Evolutionary conservation across 2,329 filamentous ascomycete genomes (phyloP).

Genomic region (Graphilbum ipis-grandicollis): DNA sequence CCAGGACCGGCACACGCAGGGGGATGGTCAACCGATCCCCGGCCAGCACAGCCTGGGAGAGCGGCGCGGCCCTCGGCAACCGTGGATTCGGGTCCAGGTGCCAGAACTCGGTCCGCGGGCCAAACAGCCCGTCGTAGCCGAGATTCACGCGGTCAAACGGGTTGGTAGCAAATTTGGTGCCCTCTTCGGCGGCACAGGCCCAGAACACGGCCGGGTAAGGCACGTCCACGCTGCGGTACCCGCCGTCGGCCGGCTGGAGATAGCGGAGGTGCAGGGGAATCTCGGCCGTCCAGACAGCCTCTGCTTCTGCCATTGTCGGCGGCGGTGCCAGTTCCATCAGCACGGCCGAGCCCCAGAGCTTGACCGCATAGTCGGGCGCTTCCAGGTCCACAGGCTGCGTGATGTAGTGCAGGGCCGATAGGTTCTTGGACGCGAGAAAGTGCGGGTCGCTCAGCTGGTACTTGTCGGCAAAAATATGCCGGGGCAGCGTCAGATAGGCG

Average conservation of each 20-base stretch:
- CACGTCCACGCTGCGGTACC: slow-evolving; percentile 37
- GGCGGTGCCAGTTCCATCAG: slow-evolving; percentile 52
- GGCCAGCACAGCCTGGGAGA: not conserved
- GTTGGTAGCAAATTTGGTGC: slow-evolving; percentile 51
- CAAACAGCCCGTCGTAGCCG: slow-evolving; percentile 75
- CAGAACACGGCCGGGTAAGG: slow-evolving; percentile 81
- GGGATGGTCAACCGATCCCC: slow-evolving; percentile 27
- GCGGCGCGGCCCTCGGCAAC: not conserved
- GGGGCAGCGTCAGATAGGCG: slow-evolving; percentile 69
- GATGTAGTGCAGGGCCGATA: slow-evolving; percentile 49
- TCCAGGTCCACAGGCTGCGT: slow-evolving; percentile 75
- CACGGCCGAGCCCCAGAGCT: slow-evolving; percentile 62
- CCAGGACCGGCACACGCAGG: slow-evolving; percentile 49
- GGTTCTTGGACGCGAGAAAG: slow-evolving; percentile 66
- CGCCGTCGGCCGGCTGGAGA: slow-evolving; percentile 41
- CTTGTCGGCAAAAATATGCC: slow-evolving; percentile 66
- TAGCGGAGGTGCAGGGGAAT: slow-evolving; percentile 82
- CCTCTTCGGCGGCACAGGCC: slow-evolving; percentile 58
- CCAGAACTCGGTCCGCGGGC: slow-evolving; percentile 64
- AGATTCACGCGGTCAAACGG: slow-evolving; percentile 75
- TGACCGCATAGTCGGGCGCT: slow-evolving; percentile 65
- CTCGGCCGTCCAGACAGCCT: slow-evolving; percentile 44
- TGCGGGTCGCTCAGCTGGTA: slow-evolving; percentile 67
- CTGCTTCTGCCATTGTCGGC: not conserved
- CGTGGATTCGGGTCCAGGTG: slow-evolving; percentile 42